These are phyloP conservation scores for Physcomitrellopsis africana DNA, from an alignment of 225 moss, liverwort and hornwort genomes.

Conservation along the genomic window DNA sequence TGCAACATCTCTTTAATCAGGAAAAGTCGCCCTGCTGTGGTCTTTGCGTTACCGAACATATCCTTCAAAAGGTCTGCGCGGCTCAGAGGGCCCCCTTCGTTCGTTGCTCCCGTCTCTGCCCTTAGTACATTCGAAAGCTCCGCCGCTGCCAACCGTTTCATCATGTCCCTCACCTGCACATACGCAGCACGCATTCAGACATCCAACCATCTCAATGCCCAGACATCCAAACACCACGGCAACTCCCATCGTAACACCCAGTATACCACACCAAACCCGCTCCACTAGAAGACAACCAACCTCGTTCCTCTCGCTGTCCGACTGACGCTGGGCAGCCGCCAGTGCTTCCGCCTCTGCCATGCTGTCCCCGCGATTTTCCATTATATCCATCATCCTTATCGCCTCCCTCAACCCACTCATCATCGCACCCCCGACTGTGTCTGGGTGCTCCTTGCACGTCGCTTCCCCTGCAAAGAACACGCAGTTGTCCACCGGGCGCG, in stretches of 20 bases:
- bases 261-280: not conserved
- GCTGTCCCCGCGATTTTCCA: conserved; percentile 75
- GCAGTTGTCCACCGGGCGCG: conserved; percentile 64
- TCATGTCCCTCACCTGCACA: conserved; percentile 66
- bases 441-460: conserved; percentile 73
- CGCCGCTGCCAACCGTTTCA: conserved; percentile 66
- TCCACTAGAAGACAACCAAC: conserved; percentile 10
- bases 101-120: conserved; percentile 33
- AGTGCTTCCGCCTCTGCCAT: conserved; percentile 71
- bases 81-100: conserved; percentile 57
- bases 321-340: conserved; percentile 68
- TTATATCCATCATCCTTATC: conserved; percentile 62
- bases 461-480: conserved; percentile 73
- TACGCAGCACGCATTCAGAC: not conserved
- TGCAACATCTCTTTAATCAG: conserved; percentile 72
- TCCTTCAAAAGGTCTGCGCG: conserved; percentile 67
- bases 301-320: conserved; percentile 71
- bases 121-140: conserved; percentile 66
- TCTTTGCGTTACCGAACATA: conserved; percentile 71
- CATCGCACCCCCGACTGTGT: conserved; percentile 72
- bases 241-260: too few species aligned
- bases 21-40: conserved; percentile 68
- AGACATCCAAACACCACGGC: too few species aligned
- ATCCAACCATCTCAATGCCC: not conserved
- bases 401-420: conserved; percentile 76